These are phyloP conservation scores for Neophaeococcomyces aloes DNA, from an alignment of 2,329 filamentous ascomycete species.

Conservation along the genomic window DNA sequence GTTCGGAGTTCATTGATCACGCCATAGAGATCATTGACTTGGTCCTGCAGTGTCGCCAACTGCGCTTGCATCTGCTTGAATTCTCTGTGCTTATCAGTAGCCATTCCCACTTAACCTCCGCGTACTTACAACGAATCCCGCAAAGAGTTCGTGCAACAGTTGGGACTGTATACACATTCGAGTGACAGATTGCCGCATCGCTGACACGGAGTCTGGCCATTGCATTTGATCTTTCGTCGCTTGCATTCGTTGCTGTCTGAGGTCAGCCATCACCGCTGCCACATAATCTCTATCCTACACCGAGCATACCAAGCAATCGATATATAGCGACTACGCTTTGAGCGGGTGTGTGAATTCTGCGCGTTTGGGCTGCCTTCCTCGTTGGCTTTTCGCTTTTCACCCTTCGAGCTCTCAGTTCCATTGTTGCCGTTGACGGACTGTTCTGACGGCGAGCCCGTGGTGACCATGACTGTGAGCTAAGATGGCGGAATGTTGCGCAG, in stretches of 20 bases:
- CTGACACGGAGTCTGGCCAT: constrained; percentile 55
- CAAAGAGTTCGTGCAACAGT: constrained; percentile 65
- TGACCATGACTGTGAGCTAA: background rate
- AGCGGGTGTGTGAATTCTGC: constrained; percentile 31
- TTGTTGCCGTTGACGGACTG: constrained; percentile 1
- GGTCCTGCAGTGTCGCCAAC: constrained; percentile 65
- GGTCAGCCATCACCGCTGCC: background rate
- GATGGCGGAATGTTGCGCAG: constrained; percentile 1
- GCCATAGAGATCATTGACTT: constrained; percentile 67
- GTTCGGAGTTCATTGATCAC: constrained; percentile 58
- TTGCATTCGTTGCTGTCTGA: constrained; percentile 52
- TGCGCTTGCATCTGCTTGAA: constrained; percentile 72
- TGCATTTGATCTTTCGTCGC: constrained; percentile 56
- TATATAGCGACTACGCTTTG: constrained; percentile 58
- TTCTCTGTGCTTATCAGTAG: constrained; percentile 42
- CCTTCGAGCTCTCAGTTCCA: constrained; percentile 1
- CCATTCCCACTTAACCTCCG: background rate
- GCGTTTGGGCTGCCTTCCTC: constrained; percentile 4
- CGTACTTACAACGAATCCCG: constrained; percentile 65
- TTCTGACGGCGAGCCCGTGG: background rate
- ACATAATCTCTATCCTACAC: background rate
- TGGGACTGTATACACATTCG: constrained; percentile 55
- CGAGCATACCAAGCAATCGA: constrained; percentile 52
- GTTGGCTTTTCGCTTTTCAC: constrained; percentile 10
- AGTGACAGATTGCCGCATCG: constrained; percentile 54